Evolutionary conservation across 441 rosid species (phyloP).

Genomic region (Biscutella auriculata): DNA sequence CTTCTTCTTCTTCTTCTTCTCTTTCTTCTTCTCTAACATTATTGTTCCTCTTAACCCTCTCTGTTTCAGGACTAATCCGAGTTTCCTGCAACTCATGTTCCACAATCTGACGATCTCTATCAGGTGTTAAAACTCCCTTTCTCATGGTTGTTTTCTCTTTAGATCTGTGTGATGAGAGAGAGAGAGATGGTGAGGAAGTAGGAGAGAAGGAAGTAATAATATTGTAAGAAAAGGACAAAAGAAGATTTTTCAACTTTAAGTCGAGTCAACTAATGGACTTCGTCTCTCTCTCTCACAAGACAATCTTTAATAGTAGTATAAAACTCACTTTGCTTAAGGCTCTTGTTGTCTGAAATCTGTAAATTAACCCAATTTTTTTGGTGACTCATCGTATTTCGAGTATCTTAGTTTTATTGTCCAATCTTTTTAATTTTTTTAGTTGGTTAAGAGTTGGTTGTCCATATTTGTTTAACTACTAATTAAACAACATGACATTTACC

Average conservation of each 20-base stretch:
- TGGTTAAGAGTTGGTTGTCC: too few relatives aligned
- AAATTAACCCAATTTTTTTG: too few relatives aligned
- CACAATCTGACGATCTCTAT: constrained; percentile 11
- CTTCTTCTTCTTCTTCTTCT: background rate
- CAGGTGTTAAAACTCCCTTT: constrained; percentile 14
- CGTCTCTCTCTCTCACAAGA: background rate
- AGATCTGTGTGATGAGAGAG: constrained; percentile 12
- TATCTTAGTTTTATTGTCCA: too few relatives aligned
- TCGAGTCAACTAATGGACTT: constrained; percentile 18
- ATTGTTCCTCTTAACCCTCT: constrained; percentile 5
- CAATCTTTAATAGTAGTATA: too few relatives aligned
- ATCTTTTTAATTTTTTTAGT: too few relatives aligned
- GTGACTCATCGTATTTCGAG: too few relatives aligned
- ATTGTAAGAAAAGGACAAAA: background rate
- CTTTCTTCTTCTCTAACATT: constrained; percentile 8
- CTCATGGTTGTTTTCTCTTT: constrained; percentile 8
- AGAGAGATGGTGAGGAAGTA: constrained; percentile 1
- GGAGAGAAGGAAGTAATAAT: background rate
- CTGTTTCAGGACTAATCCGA: constrained; percentile 12
- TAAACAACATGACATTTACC: too few relatives aligned
- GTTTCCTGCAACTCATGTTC: constrained; percentile 26
- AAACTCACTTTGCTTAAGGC: too few relatives aligned
- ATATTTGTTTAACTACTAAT: too few relatives aligned
- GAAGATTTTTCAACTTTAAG: constrained; percentile 7
- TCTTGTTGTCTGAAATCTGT: too few relatives aligned